Evolutionary conservation across 169 alveolate genomes (phyloP).

Genomic region (Theileria annulata): DNA sequence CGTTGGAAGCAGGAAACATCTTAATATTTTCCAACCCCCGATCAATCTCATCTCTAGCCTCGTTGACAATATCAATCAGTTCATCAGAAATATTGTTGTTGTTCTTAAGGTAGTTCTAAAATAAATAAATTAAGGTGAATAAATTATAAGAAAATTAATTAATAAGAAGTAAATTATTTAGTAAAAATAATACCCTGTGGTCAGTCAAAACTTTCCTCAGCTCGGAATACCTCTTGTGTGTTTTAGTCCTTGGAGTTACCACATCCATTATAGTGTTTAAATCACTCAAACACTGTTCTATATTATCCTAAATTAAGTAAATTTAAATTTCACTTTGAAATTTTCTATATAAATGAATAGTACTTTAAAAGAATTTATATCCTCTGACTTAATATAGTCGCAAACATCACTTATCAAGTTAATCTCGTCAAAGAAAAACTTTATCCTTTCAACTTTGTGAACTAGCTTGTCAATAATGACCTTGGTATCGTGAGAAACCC

Average conservation of each 20-base stretch:
- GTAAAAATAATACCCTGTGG: constrained; percentile 4
- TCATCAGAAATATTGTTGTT: constrained; percentile 3
- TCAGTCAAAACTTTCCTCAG: constrained; percentile 12
- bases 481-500: constrained; percentile 15
- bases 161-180: neutral
- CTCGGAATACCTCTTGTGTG: constrained; percentile 14
- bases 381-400: constrained; percentile 12
- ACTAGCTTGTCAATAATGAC: neutral
- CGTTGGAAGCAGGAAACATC: neutral
- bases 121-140: neutral
- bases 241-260: constrained; percentile 45
- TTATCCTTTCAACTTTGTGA: constrained; percentile 1
- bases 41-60: constrained; percentile 22
- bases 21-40: constrained; percentile 10
- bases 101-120: constrained; percentile 18
- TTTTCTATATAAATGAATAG: neutral
- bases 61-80: neutral
- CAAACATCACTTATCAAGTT: constrained; percentile 23
- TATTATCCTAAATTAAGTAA: constrained; percentile 15
- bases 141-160: neutral
- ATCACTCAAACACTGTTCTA: constrained; percentile 13
- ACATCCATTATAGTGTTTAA: constrained; percentile 14
- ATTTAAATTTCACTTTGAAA: neutral
- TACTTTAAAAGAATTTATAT: constrained; percentile 13
- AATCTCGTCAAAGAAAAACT: constrained; percentile 26